Conservation (phyloP, 345 rosid genomes). For the Geranium brycei region DNA sequence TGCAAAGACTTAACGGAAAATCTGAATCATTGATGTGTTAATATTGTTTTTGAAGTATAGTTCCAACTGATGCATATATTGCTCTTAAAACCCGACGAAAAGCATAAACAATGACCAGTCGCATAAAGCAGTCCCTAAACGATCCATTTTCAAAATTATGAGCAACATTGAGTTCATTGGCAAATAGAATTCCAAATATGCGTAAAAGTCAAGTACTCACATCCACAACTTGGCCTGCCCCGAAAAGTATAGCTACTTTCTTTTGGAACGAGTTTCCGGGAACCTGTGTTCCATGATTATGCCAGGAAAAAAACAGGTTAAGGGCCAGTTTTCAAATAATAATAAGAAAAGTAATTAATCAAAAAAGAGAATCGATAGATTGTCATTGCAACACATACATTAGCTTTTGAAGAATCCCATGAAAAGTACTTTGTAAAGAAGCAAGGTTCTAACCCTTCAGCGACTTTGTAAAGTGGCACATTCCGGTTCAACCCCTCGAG, state of each 20-base stretch:
- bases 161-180: neutral
- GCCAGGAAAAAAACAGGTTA: too few species aligned
- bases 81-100: neutral
- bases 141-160: too few species aligned
- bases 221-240: too few species aligned
- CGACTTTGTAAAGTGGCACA: slow-evolving; percentile 79
- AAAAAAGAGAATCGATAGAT: slow-evolving; percentile 1
- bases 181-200: too few species aligned
- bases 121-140: neutral
- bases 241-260: too few species aligned
- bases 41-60: too few species aligned
- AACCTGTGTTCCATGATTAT: too few species aligned
- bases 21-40: neutral
- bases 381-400: slow-evolving; percentile 30
- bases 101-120: neutral
- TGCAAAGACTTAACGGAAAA: neutral
- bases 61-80: neutral
- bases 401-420: slow-evolving; percentile 80
- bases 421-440: slow-evolving; percentile 81
- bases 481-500: slow-evolving; percentile 70
- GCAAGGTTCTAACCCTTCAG: slow-evolving; percentile 94
- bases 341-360: too few species aligned
- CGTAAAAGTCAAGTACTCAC: neutral
- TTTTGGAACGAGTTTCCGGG: too few species aligned
- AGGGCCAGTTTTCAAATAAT: too few species aligned